Conservation (phyloP, 2,329 filamentous ascomycete genomes). For the Hyphodiscus sp. region DNA sequence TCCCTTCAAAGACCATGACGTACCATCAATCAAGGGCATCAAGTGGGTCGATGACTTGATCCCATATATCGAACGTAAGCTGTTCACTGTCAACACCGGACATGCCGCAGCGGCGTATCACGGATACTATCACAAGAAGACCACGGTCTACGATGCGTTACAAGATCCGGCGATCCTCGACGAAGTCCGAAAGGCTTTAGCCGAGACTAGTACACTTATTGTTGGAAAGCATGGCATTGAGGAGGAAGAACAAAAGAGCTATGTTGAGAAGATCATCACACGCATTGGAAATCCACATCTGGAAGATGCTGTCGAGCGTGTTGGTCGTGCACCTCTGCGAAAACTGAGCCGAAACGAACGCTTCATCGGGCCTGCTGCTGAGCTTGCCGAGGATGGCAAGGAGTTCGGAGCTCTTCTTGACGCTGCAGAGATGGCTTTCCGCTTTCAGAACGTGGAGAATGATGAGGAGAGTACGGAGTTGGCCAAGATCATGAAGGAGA, state of each 20-base stretch:
- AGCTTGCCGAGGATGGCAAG: slow-evolving; percentile 77
- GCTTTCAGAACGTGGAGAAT: slow-evolving; percentile 88
- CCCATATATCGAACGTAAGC: slow-evolving; percentile 98
- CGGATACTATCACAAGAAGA: slow-evolving; percentile 79
- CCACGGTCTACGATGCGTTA: slow-evolving; percentile 84
- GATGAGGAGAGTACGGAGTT: slow-evolving; percentile 87
- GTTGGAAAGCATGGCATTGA: slow-evolving; percentile 78
- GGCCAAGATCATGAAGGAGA: slow-evolving; percentile 74
- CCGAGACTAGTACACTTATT: slow-evolving; percentile 82
- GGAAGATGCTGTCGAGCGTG: slow-evolving; percentile 89
- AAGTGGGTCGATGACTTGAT: slow-evolving; percentile 88
- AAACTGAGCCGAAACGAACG: slow-evolving; percentile 95
- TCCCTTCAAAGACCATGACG: slow-evolving; percentile 67
- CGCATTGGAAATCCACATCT: slow-evolving; percentile 92
- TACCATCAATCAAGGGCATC: slow-evolving; percentile 76
- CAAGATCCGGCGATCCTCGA: slow-evolving; percentile 72
- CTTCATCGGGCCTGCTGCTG: slow-evolving; percentile 85
- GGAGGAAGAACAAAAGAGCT: slow-evolving; percentile 68
- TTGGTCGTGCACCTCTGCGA: slow-evolving; percentile 87
- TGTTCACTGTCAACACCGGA: slow-evolving; percentile 98
- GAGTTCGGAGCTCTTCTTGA: slow-evolving; percentile 68
- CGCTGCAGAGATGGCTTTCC: slow-evolving; percentile 84
- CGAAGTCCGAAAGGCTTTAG: slow-evolving; percentile 72
- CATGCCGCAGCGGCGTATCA: slow-evolving; percentile 96
- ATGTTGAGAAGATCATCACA: slow-evolving; percentile 85